Conservation (phyloP, 2,329 filamentous ascomycete species). For the Cladosporium sp. region DNA sequence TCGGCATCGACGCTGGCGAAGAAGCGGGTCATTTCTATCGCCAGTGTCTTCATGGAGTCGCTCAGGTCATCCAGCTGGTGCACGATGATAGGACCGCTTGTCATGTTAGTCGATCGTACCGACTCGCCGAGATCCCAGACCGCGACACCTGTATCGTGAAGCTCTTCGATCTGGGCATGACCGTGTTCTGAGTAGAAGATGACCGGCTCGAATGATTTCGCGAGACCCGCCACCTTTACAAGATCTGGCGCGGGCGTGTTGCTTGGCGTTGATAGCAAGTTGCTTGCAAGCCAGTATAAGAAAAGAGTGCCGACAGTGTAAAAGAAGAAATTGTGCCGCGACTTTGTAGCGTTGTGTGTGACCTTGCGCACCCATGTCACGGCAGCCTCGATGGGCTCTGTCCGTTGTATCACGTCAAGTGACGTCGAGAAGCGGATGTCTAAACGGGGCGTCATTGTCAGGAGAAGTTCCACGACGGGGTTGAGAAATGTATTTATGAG, state of each 20-base stretch:
- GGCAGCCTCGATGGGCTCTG: slow-evolving; percentile 74
- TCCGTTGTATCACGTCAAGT: slow-evolving; percentile 82
- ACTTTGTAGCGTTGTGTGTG: slow-evolving; percentile 60
- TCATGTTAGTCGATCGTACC: slow-evolving; percentile 85
- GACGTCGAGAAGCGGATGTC: slow-evolving; percentile 85
- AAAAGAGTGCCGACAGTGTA: slow-evolving; percentile 61
- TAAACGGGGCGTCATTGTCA: slow-evolving; percentile 34
- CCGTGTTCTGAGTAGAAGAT: slow-evolving; percentile 94
- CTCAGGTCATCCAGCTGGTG: slow-evolving; percentile 79
- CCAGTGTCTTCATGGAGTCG: slow-evolving; percentile 78
- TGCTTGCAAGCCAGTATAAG: slow-evolving; percentile 60
- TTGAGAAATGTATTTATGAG: background rate
- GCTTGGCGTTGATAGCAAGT: slow-evolving; percentile 64
- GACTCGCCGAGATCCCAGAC: slow-evolving; percentile 95
- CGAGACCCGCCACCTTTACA: slow-evolving; percentile 83
- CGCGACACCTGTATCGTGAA: slow-evolving; percentile 87
- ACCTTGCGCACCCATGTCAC: slow-evolving; percentile 60
- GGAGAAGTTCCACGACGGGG: slow-evolving; percentile 2
- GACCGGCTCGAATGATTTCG: slow-evolving; percentile 86
- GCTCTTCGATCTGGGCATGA: slow-evolving; percentile 75
- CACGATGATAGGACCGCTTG: slow-evolving; percentile 80
- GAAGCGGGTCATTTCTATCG: slow-evolving; percentile 82
- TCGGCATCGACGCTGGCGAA: slow-evolving; percentile 92
- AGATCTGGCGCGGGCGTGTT: slow-evolving; percentile 72
- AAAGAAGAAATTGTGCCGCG: slow-evolving; percentile 63